phyloP scores from a whole-genome alignment of 2,329 filamentous ascomycete genomes.

The Tolypocladium guangdongense region DNA sequence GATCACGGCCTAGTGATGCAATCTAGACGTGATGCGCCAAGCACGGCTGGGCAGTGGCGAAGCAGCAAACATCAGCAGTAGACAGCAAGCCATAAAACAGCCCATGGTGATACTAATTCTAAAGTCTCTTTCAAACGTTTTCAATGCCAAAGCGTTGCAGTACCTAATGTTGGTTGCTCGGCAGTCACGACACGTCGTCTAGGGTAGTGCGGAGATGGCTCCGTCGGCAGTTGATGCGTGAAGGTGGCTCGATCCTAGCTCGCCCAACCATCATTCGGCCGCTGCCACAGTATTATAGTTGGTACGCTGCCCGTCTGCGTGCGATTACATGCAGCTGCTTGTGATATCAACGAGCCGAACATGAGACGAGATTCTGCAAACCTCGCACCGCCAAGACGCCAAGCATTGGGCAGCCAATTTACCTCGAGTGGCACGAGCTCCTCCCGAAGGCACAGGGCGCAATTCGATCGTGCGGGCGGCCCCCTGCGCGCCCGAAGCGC shows the following conservation, averaged over 20 bases:
- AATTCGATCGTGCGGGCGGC: background rate
- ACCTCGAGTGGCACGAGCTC: no score
- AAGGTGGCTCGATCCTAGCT: background rate
- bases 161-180: no score
- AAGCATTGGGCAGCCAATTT: background rate
- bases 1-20: no score
- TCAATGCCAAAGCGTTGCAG: background rate
- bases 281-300: no score
- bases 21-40: background rate
- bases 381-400: background rate
- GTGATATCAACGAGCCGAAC: background rate
- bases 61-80: background rate
- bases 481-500: background rate
- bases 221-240: background rate
- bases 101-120: background rate
- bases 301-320: no score
- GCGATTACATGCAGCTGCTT: no score
- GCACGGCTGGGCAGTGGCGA: background rate
- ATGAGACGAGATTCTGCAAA: background rate
- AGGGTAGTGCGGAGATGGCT: background rate
- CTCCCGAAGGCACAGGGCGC: background rate
- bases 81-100: background rate
- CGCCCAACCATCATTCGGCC: background rate
- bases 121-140: no score
- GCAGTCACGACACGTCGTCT: background rate